These are phyloP conservation scores for Astraeus odoratus DNA, from an alignment of 768 basidiomycete genomes.

Conservation along the genomic window DNA sequence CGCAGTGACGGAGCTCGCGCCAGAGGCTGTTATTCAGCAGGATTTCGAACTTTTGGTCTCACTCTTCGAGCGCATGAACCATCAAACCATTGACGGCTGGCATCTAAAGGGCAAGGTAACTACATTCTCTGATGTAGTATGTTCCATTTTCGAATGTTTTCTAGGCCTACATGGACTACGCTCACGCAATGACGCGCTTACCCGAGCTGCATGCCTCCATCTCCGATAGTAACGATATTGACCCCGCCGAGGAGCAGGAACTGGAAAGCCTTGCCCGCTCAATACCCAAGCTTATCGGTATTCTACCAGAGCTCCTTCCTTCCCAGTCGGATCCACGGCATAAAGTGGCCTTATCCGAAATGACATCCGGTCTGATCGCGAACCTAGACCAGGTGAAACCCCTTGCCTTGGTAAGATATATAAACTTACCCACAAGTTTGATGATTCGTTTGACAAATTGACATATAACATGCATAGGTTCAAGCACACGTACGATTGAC, in stretches of 20 bases:
- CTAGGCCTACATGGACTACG: constrained; percentile 70
- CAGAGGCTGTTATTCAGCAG: constrained; percentile 69
- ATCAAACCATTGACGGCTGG: constrained; percentile 64
- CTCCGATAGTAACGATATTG: constrained; percentile 37
- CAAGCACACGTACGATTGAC: constrained; percentile 39
- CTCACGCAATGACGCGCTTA: constrained; percentile 51
- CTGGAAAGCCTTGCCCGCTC: constrained; percentile 53
- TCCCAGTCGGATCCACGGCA: constrained; percentile 56
- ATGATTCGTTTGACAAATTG: too few relatives aligned
- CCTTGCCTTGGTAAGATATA: constrained; percentile 48
- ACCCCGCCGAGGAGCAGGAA: constrained; percentile 42
- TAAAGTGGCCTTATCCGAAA: constrained; percentile 63
- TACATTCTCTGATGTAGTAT: constrained; percentile 1
- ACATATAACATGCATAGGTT: constrained; percentile 18
- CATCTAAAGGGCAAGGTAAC: constrained; percentile 74
- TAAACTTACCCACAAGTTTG: too few relatives aligned
- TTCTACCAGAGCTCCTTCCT: constrained; percentile 62
- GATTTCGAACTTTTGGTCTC: constrained; percentile 52
- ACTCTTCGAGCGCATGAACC: constrained; percentile 63
- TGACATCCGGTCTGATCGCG: constrained; percentile 57
- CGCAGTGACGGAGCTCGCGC: constrained; percentile 79
- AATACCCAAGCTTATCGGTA: constrained; percentile 57
- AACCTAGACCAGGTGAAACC: constrained; percentile 57
- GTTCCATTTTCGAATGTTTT: constrained; percentile 3
- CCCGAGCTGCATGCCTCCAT: constrained; percentile 46